Conservation (phyloP, 164 flowering plant species). For the Platanus orientalis region DNA sequence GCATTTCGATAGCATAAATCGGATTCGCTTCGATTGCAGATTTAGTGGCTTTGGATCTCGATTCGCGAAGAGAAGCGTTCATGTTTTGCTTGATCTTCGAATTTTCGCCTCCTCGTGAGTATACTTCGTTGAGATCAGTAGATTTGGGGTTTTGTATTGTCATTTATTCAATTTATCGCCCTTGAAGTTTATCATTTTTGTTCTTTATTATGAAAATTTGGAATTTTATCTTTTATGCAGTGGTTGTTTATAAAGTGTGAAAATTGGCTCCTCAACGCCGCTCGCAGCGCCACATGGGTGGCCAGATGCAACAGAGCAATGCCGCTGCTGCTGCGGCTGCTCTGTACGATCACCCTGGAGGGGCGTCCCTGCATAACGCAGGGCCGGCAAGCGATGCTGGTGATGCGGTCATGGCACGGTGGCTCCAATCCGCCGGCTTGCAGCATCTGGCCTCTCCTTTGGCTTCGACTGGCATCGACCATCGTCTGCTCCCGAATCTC, state of each 20-base stretch:
- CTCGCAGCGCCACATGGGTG: slow-evolving; percentile 95
- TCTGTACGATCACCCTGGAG: slow-evolving; percentile 69
- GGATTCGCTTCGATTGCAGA: slow-evolving; percentile 20
- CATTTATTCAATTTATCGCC: background rate
- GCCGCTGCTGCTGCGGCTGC: slow-evolving; percentile 67
- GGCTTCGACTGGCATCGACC: slow-evolving; percentile 76
- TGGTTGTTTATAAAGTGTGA: slow-evolving; percentile 36
- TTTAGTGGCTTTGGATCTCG: slow-evolving; percentile 16
- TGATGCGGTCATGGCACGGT: slow-evolving; percentile 96
- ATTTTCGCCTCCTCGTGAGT: slow-evolving; percentile 39
- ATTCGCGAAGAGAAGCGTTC: slow-evolving; percentile 18
- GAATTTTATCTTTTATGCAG: slow-evolving; percentile 1
- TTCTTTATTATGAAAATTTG: background rate
- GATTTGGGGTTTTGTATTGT: slow-evolving; percentile 5
- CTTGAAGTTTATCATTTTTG: background rate
- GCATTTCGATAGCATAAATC: background rate
- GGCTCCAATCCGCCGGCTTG: slow-evolving; percentile 98
- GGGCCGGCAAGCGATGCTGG: slow-evolving; percentile 72
- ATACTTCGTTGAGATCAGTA: slow-evolving; percentile 10
- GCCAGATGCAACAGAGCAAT: slow-evolving; percentile 97
- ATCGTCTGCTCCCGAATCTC: slow-evolving; percentile 75
- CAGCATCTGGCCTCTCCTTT: slow-evolving; percentile 98
- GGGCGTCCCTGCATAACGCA: slow-evolving; percentile 46
- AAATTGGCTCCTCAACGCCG: slow-evolving; percentile 98
- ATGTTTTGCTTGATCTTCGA: slow-evolving; percentile 41